These are phyloP conservation scores for Fusarium sp. DNA, from an alignment of 2,329 filamentous ascomycete species.

Conservation along the genomic window DNA sequence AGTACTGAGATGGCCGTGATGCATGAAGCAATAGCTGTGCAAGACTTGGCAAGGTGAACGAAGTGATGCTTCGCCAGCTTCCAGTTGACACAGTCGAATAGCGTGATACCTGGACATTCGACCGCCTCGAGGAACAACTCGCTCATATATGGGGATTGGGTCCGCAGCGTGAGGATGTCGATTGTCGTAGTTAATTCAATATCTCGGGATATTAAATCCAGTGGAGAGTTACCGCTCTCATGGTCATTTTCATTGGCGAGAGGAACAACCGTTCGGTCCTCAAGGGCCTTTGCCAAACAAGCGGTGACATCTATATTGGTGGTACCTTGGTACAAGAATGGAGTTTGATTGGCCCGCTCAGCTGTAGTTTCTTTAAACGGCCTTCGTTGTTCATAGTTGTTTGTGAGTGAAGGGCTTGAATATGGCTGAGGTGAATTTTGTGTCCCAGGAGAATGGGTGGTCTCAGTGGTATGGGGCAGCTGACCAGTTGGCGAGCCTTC, in stretches of 20 bases:
- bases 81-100: background rate
- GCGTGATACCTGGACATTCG: background rate
- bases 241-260: background rate
- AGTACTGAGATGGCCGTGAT: background rate
- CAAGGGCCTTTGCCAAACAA: background rate
- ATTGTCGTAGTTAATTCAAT: background rate
- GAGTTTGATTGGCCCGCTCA: background rate
- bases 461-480: background rate
- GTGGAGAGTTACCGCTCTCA: background rate
- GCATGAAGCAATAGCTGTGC: background rate
- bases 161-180: background rate
- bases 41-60: background rate
- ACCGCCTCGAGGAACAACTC: background rate
- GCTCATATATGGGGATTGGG: background rate
- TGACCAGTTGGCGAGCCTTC: background rate
- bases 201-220: background rate
- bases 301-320: background rate
- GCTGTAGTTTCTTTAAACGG: accelerated
- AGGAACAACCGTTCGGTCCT: background rate
- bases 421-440: accelerated
- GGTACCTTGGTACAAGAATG: background rate
- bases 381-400: background rate
- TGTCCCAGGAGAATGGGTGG: background rate
- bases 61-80: background rate
- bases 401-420: background rate